Evolutionary conservation across 768 basidiomycete species (phyloP), one percentile per base, ranked within the genome.

Genomic region (Trametes sanguinea): DNA sequence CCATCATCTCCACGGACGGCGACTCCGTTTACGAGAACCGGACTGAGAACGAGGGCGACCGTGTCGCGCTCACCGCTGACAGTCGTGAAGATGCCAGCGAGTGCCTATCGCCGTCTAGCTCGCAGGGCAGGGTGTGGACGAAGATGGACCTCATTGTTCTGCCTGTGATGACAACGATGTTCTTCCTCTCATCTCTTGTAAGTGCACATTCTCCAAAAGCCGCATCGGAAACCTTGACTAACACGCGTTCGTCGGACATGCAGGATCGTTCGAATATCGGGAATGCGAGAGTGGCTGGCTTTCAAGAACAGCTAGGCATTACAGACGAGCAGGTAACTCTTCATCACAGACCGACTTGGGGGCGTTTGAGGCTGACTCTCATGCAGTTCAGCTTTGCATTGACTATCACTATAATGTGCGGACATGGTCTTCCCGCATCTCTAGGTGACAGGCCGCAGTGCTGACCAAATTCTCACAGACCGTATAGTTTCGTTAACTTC

Each of bases 401-500:
- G 33, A 50, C 43, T 17, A 42, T 48, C 29, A 56, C 56, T 6
- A 48, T 51, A 13, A 52, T 61, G 55, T 52, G n/a, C 13, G 54
- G 22, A 22, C 22, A 22, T 22, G 22, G 22, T 22, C 22, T 22
- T 22, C 22, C 22, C 22, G 22, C 22, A 22, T 22, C 22, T 22
- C 22, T 22, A 22, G 22, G 22, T 22, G 22, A 22, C 22, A 22
- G 22, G 22, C 22, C 22, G 22, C 22, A 22, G 22, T 22, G 22
- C 22, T 22, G 22, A 22, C 22, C 22, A 22, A 22, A 22, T 22
- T 22, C 22, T 22, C 22, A 61, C 29, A 60, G 66, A 37, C 71
- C 71, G 22, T 73, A 73, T 51, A 66, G 69, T 11, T 29, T 66
- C 8, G 68, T 68, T 35, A 74, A 68, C 46, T 40, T 69, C 7